Conservation (phyloP, 179 eudicot species). For the Corrigiola litoralis region DNA sequence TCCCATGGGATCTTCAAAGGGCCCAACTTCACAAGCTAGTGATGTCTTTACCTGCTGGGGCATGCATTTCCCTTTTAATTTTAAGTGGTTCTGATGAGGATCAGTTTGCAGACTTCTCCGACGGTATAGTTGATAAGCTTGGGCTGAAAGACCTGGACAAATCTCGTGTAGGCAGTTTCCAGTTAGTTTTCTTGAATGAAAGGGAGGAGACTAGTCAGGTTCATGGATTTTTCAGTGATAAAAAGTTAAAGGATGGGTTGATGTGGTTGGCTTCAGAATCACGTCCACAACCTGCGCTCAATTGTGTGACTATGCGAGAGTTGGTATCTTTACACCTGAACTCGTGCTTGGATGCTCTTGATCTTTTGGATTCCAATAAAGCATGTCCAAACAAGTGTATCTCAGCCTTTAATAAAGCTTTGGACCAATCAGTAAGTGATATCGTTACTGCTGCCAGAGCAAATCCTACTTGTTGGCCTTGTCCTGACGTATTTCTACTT, state of each 20-base stretch:
- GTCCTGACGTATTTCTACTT: conserved; percentile 72
- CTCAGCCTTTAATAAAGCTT: conserved; percentile 69
- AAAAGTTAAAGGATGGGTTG: conserved; percentile 62
- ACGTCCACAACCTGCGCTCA: conserved; percentile 55
- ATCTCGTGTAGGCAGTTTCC: conserved; percentile 43
- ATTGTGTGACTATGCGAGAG: conserved; percentile 48
- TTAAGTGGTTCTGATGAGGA: conserved; percentile 35
- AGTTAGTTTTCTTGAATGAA: conserved; percentile 36
- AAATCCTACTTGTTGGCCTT: conserved; percentile 75
- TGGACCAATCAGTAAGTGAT: conserved; percentile 46
- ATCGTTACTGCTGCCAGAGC: conserved; percentile 51
- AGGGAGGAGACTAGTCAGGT: conserved; percentile 31
- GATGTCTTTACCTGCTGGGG: conserved; percentile 50
- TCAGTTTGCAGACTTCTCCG: conserved; percentile 25
- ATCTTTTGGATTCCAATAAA: conserved; percentile 28
- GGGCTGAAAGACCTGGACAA: conserved; percentile 65
- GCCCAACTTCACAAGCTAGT: conserved; percentile 54
- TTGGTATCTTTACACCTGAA: conserved; percentile 51
- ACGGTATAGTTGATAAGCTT: conserved; percentile 35
- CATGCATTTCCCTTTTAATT: conserved; percentile 68
- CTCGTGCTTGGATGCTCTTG: conserved; percentile 40
- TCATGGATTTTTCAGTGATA: conserved; percentile 66
- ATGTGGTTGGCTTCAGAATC: conserved; percentile 74
- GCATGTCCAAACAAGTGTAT: conserved; percentile 60
- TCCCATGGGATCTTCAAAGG: conserved; percentile 64